Base-by-base conservation (phyloP, 306 rosid genomes). In the Sechiopsis laciniata region DNA sequence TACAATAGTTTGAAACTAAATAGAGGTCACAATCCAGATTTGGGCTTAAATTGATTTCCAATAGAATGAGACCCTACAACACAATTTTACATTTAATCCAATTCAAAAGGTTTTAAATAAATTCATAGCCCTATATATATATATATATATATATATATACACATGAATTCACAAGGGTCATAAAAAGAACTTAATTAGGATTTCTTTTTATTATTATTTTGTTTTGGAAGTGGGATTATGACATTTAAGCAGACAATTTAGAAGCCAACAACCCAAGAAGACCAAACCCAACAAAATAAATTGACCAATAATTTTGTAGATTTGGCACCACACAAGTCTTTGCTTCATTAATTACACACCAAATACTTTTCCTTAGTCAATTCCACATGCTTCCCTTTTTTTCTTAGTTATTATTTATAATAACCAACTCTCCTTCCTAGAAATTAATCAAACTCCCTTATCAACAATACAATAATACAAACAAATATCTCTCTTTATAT, bases 211-310 rank as follows among this genome's bases (percentile, higher is more conserved):
- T 48, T 48, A 9, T 48, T 12, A 7, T 48, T 48, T 48, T 48
- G 3, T 48, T 48, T 51, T 51, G 16, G 32, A 67, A 45, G 72
- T 42, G 55, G 10, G 69, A 65, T 65, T 9, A 40, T 42, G 72
- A 66, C 53, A 3, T 42, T 67, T 67, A 67, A 20, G 72, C 72
- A 67, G 72, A 67, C 72, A 67, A 67, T 67, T 67, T 45, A 67
- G 72, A 67, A 45, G 16, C 17, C 72, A 66, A 66, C 72, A 10
- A 11, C 72, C 35, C 53, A 65, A 65, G 5, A 32, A n/a, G 71
- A 64, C 51, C 71, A 64, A 65, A 65, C 19, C 54, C 54, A 64
- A 64, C 48, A 32, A 66, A 42, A 66, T 0, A 4, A 42, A 42
- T 67, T 67, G 72, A 45, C 72, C 72, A 42, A 42, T 42, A 67